Percentiles rank a stretch among this genome's conserved stretches.
Evolutionary conservation across 202 grass and related monocot genomes (phyloP).

Genomic region (Alloteropsis angusta): DNA sequence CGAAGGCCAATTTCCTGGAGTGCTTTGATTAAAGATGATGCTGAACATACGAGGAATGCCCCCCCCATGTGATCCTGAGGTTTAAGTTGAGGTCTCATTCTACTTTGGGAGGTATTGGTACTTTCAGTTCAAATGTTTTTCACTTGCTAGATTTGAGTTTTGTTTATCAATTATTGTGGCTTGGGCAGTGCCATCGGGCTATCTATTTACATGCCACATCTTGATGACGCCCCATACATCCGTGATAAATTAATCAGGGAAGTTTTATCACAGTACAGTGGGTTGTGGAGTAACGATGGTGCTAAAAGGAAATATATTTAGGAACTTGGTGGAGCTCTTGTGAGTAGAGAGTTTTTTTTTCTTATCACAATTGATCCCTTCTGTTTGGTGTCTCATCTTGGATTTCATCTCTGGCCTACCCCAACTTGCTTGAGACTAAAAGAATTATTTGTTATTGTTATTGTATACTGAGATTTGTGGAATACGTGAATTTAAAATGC

Average conservation of each 20-base stretch:
- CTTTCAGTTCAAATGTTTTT: conserved; percentile 60
- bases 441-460: background rate
- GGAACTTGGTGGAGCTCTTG: conserved; percentile 74
- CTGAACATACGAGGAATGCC: too few species aligned
- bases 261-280: conserved; percentile 68
- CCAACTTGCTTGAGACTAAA: too few species aligned
- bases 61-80: too few species aligned
- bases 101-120: conserved; percentile 76
- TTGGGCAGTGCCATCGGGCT: conserved; percentile 74
- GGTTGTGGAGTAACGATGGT: conserved; percentile 63
- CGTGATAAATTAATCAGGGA: conserved; percentile 72
- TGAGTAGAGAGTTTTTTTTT: conserved; percentile 29
- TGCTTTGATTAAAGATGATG: too few species aligned
- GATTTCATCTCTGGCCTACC: too few species aligned
- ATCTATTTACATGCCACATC: conserved; percentile 80
- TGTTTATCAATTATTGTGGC: conserved; percentile 68
- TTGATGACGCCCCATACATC: conserved; percentile 55
- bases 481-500: background rate
- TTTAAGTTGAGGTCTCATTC: background rate
- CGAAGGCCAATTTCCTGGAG: too few species aligned
- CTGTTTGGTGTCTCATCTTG: too few species aligned
- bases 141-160: conserved; percentile 78
- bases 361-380: background rate
- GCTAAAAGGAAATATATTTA: conserved; percentile 59
- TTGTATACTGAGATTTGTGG: background rate